phyloP scores from a whole-genome alignment of 306 rosid species.

The Lathyrus tuberosus region DNA sequence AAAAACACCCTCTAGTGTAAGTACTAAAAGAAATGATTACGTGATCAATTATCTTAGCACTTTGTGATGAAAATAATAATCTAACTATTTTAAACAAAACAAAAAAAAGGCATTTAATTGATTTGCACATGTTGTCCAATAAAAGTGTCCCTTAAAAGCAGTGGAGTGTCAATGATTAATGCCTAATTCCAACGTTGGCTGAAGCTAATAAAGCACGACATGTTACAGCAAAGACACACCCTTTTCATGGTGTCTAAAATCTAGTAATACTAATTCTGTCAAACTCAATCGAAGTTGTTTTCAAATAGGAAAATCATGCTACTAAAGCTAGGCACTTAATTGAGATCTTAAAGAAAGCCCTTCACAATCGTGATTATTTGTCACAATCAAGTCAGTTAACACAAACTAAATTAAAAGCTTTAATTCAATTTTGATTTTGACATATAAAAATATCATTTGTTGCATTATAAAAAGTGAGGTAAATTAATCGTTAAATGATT shows the following conservation, averaged over 20 bases:
- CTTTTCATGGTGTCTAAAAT: slow-evolving; percentile 1
- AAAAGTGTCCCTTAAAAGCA: not conserved
- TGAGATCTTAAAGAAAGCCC: not conserved
- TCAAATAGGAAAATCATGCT: slow-evolving; percentile 33
- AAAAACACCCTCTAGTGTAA: too few species aligned
- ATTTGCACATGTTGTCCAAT: slow-evolving; percentile 13
- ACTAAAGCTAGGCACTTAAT: not conserved
- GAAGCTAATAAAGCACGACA: slow-evolving; percentile 30
- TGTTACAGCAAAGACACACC: slow-evolving; percentile 31
- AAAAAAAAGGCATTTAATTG: not conserved
- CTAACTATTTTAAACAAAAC: not conserved
- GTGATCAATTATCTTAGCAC: not conserved
- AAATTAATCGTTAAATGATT: too few species aligned
- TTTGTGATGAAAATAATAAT: not conserved
- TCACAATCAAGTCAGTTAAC: not conserved
- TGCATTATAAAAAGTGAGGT: too few species aligned
- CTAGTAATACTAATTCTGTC: slow-evolving; percentile 29
- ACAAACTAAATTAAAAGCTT: too few species aligned
- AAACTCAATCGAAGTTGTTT: slow-evolving; percentile 18
- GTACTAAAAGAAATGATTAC: not conserved
- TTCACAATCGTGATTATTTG: not conserved
- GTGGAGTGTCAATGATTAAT: slow-evolving; percentile 14
- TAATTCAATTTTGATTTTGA: too few species aligned
- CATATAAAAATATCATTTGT: too few species aligned
- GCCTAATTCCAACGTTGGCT: slow-evolving; percentile 32